Percentiles rank a stretch among this genome's conserved stretches.
These are phyloP conservation scores for Neoascochyta sp. DNA, from an alignment of 2,329 filamentous ascomycete species.

Conservation along the genomic window DNA sequence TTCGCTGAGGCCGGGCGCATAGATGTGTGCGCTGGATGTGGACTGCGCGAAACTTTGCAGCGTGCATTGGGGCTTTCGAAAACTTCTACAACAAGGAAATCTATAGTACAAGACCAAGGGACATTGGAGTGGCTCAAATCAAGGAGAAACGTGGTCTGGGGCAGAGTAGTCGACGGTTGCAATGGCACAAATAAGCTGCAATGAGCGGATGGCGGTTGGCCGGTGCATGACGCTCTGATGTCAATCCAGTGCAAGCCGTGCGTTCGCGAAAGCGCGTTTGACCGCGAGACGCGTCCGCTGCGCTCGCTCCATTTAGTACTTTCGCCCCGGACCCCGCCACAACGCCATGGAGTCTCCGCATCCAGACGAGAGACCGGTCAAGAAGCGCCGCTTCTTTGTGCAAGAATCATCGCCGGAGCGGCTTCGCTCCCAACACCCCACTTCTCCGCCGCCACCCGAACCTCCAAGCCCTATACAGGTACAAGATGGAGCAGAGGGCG, in stretches of 20 bases:
- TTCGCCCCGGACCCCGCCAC: constrained; percentile 2
- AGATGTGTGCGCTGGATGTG: constrained; percentile 13
- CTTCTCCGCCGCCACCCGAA: constrained; percentile 31
- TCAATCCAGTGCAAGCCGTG: constrained; percentile 17
- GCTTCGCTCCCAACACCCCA: constrained; percentile 12
- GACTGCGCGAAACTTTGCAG: constrained; percentile 18
- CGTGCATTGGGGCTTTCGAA: constrained; percentile 23
- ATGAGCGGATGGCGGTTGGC: constrained; percentile 12
- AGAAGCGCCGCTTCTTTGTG: constrained; percentile 62
- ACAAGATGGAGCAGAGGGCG: constrained; percentile 6
- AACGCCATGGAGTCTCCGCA: constrained; percentile 39
- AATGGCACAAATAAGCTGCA: constrained; percentile 6
- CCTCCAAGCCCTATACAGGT: constrained; percentile 11
- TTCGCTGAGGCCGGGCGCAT: constrained; percentile 5
- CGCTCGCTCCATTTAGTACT: no score
- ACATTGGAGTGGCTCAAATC: no score
- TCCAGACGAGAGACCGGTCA: constrained; percentile 53
- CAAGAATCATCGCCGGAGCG: constrained; percentile 45
- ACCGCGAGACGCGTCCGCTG: constrained; percentile 20
- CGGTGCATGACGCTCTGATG: constrained; percentile 29
- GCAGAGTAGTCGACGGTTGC: no score
- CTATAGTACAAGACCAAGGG: no score
- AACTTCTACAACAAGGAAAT: no score
- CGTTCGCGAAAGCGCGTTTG: constrained; percentile 32
- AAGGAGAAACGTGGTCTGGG: no score